Evolutionary conservation across 768 basidiomycete genomes (phyloP).

Genomic region (Leccinum incarnatum): DNA sequence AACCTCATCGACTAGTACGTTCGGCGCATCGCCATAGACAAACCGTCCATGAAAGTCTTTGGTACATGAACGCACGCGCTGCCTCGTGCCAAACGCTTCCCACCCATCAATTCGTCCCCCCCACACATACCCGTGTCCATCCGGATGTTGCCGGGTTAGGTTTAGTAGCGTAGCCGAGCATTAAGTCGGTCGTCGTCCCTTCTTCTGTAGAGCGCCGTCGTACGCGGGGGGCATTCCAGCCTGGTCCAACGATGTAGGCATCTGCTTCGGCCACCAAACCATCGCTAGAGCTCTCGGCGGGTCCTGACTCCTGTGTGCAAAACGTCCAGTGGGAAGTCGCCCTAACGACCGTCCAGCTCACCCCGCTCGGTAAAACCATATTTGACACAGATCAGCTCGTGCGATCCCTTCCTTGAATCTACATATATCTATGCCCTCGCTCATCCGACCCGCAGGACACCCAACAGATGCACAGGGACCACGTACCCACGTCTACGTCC

Average conservation of each 20-base stretch:
- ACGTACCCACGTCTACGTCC: not conserved
- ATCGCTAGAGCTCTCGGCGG: constrained; percentile 76
- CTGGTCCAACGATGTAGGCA: constrained; percentile 21
- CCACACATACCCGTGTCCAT: no score
- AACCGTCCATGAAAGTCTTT: constrained; percentile 63
- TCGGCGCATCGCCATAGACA: no score
- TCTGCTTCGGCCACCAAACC: constrained; percentile 93
- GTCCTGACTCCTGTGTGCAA: constrained; percentile 44
- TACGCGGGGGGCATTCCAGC: no score
- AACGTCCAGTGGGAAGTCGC: constrained; percentile 71
- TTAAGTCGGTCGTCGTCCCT: no score
- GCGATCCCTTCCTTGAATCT: constrained; percentile 6
- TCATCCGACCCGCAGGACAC: not conserved
- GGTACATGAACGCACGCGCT: constrained; percentile 39
- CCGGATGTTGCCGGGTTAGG: no score
- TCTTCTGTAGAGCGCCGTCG: no score
- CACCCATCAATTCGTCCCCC: not conserved
- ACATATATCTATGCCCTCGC: no score
- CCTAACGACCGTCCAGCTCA: constrained; percentile 64
- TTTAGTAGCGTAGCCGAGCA: no score
- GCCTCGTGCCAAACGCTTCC: not conserved
- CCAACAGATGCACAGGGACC: not conserved
- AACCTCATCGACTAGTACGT: no score
- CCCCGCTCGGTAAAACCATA: constrained; percentile 61
- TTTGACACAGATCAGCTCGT: constrained; percentile 54